These are phyloP conservation scores for Poterioochromonas sp. DNA, from an alignment of 352 stramenopile genomes.

Conservation along the genomic window DNA sequence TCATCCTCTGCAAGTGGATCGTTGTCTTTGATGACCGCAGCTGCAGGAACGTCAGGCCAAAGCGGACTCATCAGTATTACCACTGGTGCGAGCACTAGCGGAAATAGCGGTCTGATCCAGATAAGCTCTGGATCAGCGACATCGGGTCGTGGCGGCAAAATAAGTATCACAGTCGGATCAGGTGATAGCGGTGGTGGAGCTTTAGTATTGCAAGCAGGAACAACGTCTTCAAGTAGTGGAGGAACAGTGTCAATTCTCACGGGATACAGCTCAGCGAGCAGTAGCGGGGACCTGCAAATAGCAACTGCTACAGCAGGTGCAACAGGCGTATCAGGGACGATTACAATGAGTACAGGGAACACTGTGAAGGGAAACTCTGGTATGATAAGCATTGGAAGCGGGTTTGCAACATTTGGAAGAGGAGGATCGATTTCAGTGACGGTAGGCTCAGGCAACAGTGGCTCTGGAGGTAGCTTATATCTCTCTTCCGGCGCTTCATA, in stretches of 20 bases:
- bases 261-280: slow-evolving; percentile 41
- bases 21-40: background rate
- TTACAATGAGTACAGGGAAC: slow-evolving; percentile 32
- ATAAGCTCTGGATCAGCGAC: background rate
- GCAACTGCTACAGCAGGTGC: slow-evolving; percentile 34
- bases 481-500: background rate
- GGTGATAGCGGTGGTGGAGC: background rate
- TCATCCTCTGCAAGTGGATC: background rate
- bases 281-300: slow-evolving; percentile 24
- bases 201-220: background rate
- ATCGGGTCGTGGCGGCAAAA: background rate
- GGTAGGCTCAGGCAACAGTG: background rate
- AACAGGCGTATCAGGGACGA: slow-evolving; percentile 26
- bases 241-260: slow-evolving; percentile 63
- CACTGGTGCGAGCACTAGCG: background rate
- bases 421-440: background rate
- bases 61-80: slow-evolving; percentile 26
- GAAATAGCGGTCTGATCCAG: background rate
- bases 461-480: background rate
- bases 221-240: no score
- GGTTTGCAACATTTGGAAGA: background rate
- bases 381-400: background rate
- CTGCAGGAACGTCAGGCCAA: background rate
- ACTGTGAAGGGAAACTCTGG: background rate
- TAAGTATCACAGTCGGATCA: background rate